phyloP scores from a whole-genome alignment of 2,329 filamentous ascomycete species.

The Penicillium sp. region DNA sequence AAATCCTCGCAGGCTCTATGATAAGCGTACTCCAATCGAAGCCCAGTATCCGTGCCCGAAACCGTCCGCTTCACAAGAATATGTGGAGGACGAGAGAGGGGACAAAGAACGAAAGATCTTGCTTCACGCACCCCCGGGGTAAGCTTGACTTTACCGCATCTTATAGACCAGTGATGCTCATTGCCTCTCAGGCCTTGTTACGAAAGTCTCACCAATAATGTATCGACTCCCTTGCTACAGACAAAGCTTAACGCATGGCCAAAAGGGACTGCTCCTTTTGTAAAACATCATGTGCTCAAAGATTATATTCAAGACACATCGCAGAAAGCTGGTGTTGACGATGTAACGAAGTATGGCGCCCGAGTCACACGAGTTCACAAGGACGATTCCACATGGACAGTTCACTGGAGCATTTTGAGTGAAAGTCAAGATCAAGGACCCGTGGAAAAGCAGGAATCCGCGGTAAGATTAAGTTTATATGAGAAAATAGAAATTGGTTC shows the following conservation, averaged over 20 bases:
- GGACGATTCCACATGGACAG: conserved; percentile 48
- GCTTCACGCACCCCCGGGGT: conserved; percentile 53
- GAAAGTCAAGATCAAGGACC: conserved; percentile 7
- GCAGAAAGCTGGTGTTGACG: conserved; percentile 49
- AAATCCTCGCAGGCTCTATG: conserved; percentile 45
- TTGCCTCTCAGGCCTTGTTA: conserved; percentile 49
- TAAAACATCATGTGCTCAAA: conserved; percentile 57
- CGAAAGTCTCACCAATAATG: conserved; percentile 54
- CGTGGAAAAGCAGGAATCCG: conserved; percentile 6
- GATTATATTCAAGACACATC: conserved; percentile 64
- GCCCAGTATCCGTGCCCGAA: conserved; percentile 46
- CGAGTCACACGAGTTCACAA: conserved; percentile 58
- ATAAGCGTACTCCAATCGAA: conserved; percentile 51
- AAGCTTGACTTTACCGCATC: neutral
- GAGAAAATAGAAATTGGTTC: neutral
- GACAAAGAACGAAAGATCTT: conserved; percentile 17
- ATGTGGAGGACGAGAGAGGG: conserved; percentile 18
- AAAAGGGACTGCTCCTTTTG: conserved; percentile 58
- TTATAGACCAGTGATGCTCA: neutral
- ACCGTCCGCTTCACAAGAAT: conserved; percentile 38
- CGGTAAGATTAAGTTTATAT: neutral
- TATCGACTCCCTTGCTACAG: conserved; percentile 52
- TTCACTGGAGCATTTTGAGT: conserved; percentile 51
- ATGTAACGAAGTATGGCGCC: conserved; percentile 56
- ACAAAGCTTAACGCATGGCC: conserved; percentile 57